Base-by-base conservation (phyloP, 176 grass and related monocot genomes). In the Tillandsia fasciculata region DNA sequence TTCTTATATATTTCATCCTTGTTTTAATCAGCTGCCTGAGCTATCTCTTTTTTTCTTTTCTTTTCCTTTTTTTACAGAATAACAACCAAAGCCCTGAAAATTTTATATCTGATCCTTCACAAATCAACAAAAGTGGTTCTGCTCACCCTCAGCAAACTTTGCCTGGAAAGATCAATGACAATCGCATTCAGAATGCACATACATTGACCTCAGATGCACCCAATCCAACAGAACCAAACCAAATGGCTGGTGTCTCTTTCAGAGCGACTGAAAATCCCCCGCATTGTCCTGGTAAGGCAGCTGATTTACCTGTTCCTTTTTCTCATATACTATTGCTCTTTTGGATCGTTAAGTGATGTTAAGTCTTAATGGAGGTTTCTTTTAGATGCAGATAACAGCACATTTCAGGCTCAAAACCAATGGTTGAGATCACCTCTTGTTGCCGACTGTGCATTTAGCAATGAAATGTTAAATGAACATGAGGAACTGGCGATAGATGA, bases 401-500 rank as follows among this genome's bases (percentile, higher is more conserved):
- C 86, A 53, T 74, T 85, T 20, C 81, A 85, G 69, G 52, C 74
- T 13, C 85, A 83, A 66, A 52, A 70, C 51, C 89, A 85, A 68
- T 90, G 89, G 86, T 72, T 77, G 53, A 76, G 70, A 64, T 71
- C 64, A 2, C 63, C 89, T 64, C 68, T 70, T 12, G 72, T 81
- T 64, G 79, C 91, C 72, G 81, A 92, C 53, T 84, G 66, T 67
- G 82, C 74, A 6, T 51, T 83, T 58, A 90, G 78, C 77, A 83
- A 65, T 28, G 86, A 85, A 29, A 81, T 72, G 63, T 29, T 87
- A 64, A 81, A 83, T 77, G 83, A 75, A 49, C 76, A 87, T 15
- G 70, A 84, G 68, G 81, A 90, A 1, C 71, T 97, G 76, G 69
- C 63, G 14, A 83, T 97, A 2, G 93, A 97, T 75, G 93, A 92